A percentile compares a stretch with the other conserved stretches of the same genome.
Evolutionary conservation across 176 grass and related monocot species (phyloP).

Genomic region (Poa pratensis): DNA sequence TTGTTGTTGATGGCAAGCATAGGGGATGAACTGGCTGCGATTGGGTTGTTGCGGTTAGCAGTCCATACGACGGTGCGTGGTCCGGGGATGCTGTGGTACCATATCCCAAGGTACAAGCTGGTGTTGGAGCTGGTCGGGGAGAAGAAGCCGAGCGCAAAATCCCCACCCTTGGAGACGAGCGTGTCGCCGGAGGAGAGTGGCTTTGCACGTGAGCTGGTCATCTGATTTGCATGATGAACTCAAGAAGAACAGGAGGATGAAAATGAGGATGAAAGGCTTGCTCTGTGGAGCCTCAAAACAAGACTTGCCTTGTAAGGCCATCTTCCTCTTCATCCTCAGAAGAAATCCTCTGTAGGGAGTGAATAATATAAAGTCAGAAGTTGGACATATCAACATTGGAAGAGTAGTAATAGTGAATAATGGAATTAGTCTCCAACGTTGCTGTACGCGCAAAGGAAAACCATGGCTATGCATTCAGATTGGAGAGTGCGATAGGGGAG

Average conservation of each 20-base stretch:
- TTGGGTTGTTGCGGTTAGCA: background rate
- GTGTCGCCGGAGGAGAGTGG: slow-evolving; percentile 7
- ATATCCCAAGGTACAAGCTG: background rate
- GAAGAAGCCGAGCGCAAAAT: background rate
- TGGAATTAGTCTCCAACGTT: background rate
- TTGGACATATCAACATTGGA: background rate
- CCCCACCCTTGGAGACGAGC: too few species aligned
- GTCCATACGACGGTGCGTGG: background rate
- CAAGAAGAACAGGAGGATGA: slow-evolving; percentile 2
- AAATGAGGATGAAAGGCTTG: background rate
- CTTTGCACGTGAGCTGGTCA: slow-evolving; percentile 13
- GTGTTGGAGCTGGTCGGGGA: background rate
- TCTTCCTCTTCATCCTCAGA: background rate
- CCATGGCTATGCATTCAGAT: too few species aligned
- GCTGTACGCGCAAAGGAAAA: too few species aligned
- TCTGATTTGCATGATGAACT: slow-evolving; percentile 2
- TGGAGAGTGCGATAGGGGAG: background rate
- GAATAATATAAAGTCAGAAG: background rate
- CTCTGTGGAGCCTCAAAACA: too few species aligned
- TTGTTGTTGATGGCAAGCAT: background rate
- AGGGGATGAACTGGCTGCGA: background rate
- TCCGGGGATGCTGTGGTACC: background rate
- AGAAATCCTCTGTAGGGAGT: background rate
- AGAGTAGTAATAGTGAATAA: background rate
- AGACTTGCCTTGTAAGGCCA: background rate